Base-by-base conservation (phyloP, 257 asterid genomes). In the Forsythia viridissima region DNA sequence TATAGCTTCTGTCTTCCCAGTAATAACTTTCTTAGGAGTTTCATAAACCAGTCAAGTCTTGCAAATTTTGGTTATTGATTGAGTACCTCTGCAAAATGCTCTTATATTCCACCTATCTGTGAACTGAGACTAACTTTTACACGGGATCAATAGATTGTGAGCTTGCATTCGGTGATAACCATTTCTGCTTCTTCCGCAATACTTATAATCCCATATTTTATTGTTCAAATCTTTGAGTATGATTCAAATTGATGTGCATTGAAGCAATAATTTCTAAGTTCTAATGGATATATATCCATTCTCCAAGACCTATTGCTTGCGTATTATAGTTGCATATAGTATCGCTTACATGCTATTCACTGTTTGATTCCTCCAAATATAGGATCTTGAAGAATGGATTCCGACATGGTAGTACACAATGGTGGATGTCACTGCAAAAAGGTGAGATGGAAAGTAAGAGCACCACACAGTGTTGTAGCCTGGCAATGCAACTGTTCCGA, bases 351-450 rank as follows among this genome's bases (percentile, higher is more conserved):
- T 13, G 4, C 34, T 70, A 70, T 57, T 38, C 5, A 42, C 8
- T 24, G 10, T 63, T 13, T 16, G 3, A 68, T 36, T 61, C 44
- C 41, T 39, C 38, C 81, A 73, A 80, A 43, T 43, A 65, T 68
- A 72, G 30, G 37, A 70, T 30, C 43, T 71, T 36, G 2, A 4
- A 8, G 34, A 72, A 89, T 88, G 96, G 92, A 83, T 24, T 40
- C 90, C 0, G 81, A 86, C 80, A 51, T 84, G 71, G 57, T 88
- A n/a, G 43, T 76, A 55, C 98, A 94, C 81, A 73, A 77, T 11
- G 99, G 99, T 41, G 97, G 99, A 79, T 94, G 99, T 75, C 98
- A 94, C 81, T 94, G 98, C 88, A 89, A 79, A 72, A 82, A 80
- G 4, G 91, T 94, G 8, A 84, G 94, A 77, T 93, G 98, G 99